Conservation (phyloP, 1,284 basidiomycete genomes). For the Moesziomyces antarcticus region DNA sequence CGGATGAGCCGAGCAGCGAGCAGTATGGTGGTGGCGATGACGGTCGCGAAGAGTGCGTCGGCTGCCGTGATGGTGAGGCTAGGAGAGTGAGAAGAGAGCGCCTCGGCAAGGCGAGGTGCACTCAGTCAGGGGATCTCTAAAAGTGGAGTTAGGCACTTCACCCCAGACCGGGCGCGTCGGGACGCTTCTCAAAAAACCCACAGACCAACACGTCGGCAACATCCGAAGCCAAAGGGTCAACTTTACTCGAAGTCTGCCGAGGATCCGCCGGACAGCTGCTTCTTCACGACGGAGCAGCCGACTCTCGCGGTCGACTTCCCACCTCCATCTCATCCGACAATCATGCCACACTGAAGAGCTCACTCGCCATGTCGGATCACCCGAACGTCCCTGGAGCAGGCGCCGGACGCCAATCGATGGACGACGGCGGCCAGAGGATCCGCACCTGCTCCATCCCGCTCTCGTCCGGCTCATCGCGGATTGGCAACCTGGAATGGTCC, state of each 20-base stretch:
- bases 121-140: not conserved
- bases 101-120: too few relatives aligned
- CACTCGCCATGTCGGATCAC: not conserved
- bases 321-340: not conserved
- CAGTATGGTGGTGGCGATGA: not conserved
- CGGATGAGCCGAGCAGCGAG: slow-evolving; percentile 2
- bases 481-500: slow-evolving; percentile 41
- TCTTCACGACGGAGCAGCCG: not conserved
- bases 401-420: too few relatives aligned
- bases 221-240: slow-evolving; percentile 9
- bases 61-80: not conserved
- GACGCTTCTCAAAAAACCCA: not conserved
- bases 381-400: too few relatives aligned
- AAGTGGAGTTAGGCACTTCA: slow-evolving; percentile 18
- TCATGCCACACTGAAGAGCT: not conserved
- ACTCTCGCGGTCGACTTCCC: too few relatives aligned
- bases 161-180: slow-evolving; percentile 15
- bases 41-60: too few relatives aligned
- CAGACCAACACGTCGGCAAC: slow-evolving; percentile 29
- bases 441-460: slow-evolving; percentile 31
- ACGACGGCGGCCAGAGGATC: slow-evolving; percentile 6
- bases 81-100: too few relatives aligned
- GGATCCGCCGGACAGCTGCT: not conserved
- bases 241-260: not conserved
- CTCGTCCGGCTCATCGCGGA: slow-evolving; percentile 11